Base-by-base conservation (phyloP, 768 basidiomycete genomes). In the Macrolepiota dolichaula region DNA sequence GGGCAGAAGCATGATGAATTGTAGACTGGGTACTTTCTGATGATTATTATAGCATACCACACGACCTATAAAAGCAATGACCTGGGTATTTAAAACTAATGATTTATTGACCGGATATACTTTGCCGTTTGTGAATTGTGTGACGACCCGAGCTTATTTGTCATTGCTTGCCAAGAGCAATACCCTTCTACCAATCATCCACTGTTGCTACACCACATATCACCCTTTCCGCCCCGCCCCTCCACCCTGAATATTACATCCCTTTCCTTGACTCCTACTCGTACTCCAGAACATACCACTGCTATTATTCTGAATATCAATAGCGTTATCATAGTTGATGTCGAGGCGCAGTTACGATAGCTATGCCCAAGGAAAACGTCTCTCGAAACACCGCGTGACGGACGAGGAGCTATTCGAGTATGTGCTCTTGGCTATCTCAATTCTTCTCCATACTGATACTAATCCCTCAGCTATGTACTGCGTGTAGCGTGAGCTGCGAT, bases 321-420 rank as follows among this genome's bases (percentile, higher is more conserved):
- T 12, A 11, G 37, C 10, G 24, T 57, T 55, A 63, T 59, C 56
- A 63, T 64, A 64, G 65, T 65, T 69, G 65, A 84, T 91, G 87
- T 91, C 92, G 63, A 84, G 82, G 74, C 83, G 90, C 71, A 94
- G 91, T 78, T 83, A 87, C 75, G 83, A 84, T 66, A 86, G 89
- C 73, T 77, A 76, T 66, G 80, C 86, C 63, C 87, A 89, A 65
- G 86, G 90, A 71, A 84, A 83, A 74, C 85, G 91, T 62, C 62
- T 89, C 63, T 88, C 89, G 65, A 88, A 87, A 71, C 83, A 90
- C 75, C 83, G 87, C 64, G 85, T 93, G 54, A 84, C 88, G 27
- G 92, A 94, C 67, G 91, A 94, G 60, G 92, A 94, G 70, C 77
- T 94, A 67, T 92, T 91, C 77, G 85, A 91, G 92, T 94, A 72